Evolutionary conservation across 108 stramenopile species (phyloP), one percentile per base, ranked within the genome.

Genomic region (Aureococcus anophagefferens): DNA sequence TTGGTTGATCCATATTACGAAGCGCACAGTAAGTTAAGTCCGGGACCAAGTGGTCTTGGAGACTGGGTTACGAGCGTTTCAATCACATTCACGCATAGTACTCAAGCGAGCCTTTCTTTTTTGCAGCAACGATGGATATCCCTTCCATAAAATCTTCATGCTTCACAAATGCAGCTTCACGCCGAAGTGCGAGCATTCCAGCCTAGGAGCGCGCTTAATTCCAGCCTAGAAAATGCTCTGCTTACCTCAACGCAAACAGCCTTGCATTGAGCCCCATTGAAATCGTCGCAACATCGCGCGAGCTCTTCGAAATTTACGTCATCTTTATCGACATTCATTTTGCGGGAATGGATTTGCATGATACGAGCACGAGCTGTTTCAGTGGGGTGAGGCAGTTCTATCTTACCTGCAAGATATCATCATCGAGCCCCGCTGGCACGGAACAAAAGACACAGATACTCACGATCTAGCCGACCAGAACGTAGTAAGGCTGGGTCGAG

Each of bases 61-160:
- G n/a, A n/a, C n/a, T n/a, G n/a, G n/a, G n/a, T n/a, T n/a, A n/a
- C n/a, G n/a, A n/a, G n/a, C n/a, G n/a, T n/a, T n/a, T n/a, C n/a
- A n/a, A n/a, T n/a, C n/a, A n/a, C n/a, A n/a, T 68, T 75, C 89
- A 96, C 14, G 95, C 95, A 81, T 94, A 98, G 83, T 96, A 96
- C 80, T 96, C 92, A 76, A 97, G 80, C 70, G 83, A 85, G 63
- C 96, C 94, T 89, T 98, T 98, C 90, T 97, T 97, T 85, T 96
- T 97, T 65, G 96, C 96, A 28, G 94, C 87, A n/a, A 98, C 98
- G 40, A 94, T 95, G 37, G 82, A 90, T 70, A 96, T 95, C 32
- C 92, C 97, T 79, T 98, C 96, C 78, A 96, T 91, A 81, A 96
- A 97, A 80, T 98, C 96, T 71, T 96, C 95, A 75, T 98, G 94